Conservation (phyloP, 257 asterid genomes). For the Petunia secreta region DNA sequence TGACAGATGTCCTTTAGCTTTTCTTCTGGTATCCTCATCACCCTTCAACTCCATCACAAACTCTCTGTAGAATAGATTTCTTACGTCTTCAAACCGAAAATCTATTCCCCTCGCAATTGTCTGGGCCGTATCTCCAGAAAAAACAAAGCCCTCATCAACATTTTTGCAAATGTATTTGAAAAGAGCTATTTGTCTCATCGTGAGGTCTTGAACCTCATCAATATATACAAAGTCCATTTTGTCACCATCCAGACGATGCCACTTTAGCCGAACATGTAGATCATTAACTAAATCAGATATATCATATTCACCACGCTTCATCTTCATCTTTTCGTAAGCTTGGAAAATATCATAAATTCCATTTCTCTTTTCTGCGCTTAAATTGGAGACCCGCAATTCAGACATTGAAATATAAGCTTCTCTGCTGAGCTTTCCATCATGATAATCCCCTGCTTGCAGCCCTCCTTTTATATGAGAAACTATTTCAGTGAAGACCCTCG, state of each 20-base stretch:
- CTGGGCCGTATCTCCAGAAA: constrained; percentile 73
- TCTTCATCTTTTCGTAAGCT: constrained; percentile 62
- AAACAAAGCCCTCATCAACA: constrained; percentile 65
- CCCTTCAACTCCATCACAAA: constrained; percentile 42
- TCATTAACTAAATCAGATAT: constrained; percentile 63
- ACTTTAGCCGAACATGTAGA: constrained; percentile 51
- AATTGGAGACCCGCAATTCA: constrained; percentile 45
- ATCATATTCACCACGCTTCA: constrained; percentile 57
- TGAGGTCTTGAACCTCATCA: constrained; percentile 76
- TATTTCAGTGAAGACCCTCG: constrained; percentile 62
- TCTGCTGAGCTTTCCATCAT: constrained; percentile 43
- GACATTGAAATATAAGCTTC: constrained; percentile 49
- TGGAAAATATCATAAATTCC: constrained; percentile 52
- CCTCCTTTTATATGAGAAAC: constrained; percentile 76
- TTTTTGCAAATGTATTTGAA: constrained; percentile 60
- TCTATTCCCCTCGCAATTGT: constrained; percentile 70
- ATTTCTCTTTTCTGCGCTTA: constrained; percentile 42
- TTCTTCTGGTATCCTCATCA: constrained; percentile 28
- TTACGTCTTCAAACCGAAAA: constrained; percentile 64
- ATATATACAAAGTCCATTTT: constrained; percentile 76
- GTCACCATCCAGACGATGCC: constrained; percentile 42
- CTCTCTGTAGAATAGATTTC: constrained; percentile 61
- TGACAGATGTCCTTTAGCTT: constrained; percentile 51
- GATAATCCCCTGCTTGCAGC: constrained; percentile 33
- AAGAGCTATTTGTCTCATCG: constrained; percentile 62